Conservation (phyloP, 208 protist genomes). For the Trypanosoma avium region DNA sequence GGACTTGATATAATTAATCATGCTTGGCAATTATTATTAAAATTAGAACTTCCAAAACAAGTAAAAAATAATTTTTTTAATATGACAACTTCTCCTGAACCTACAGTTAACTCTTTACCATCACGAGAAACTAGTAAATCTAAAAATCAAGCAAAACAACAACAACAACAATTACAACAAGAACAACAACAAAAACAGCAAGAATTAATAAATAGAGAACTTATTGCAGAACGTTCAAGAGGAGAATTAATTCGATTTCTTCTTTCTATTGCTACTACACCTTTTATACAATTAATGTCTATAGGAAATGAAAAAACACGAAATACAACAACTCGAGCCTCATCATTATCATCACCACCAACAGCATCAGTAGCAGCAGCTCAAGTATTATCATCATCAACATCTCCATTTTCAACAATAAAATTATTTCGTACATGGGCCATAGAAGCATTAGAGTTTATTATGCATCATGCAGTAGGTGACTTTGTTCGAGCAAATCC, state of each 20-base stretch:
- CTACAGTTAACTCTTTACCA: not conserved
- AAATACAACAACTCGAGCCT: not conserved
- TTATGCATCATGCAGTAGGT: conserved; percentile 11
- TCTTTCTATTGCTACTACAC: conserved; percentile 15
- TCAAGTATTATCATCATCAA: not conserved
- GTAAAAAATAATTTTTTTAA: not conserved
- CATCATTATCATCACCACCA: not conserved
- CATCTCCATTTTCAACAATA: not conserved
- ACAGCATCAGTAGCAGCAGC: not conserved
- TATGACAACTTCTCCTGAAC: not conserved
- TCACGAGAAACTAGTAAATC: not conserved
- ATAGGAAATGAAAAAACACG: not conserved
- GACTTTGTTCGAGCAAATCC: conserved; percentile 15
- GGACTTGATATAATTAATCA: conserved; percentile 21
- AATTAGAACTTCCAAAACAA: conserved; percentile 12
- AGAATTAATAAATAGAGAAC: conserved; percentile 1
- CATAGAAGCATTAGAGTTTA: conserved; percentile 21
- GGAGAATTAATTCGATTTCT: conserved; percentile 24
- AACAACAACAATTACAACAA: conserved; percentile 2
- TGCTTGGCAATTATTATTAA: conserved; percentile 24
- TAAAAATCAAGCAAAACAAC: conserved; percentile 3
- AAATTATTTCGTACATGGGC: conserved; percentile 14
- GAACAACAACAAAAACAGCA: conserved; percentile 4
- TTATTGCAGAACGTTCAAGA: conserved; percentile 11
- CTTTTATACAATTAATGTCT: not conserved